Base-by-base conservation (phyloP, 2,329 filamentous ascomycete species). In the Ophiocordyceps camponoti-leonardi region DNA sequence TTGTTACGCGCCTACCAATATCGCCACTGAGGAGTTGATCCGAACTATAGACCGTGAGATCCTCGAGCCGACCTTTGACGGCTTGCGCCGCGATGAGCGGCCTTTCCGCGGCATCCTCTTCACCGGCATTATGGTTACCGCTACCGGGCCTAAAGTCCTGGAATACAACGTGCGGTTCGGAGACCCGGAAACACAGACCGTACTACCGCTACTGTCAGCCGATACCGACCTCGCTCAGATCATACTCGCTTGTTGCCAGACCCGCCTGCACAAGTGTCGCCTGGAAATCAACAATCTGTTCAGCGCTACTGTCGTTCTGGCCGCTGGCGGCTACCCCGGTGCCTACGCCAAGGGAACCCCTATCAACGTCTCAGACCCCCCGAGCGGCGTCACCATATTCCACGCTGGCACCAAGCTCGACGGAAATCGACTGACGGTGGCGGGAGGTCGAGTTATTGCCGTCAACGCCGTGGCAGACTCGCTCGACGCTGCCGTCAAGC, bases 111-210 rank as follows among this genome's bases (percentile, higher is more conserved):
- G 86, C 48, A 77, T 86, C 43, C 71, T 93, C 18, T 92, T 92
- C 63, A 92, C 85, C 1, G 92, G 88, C n/a, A 68, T 94, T 39
- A 95, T 95, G 86, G 83, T 95, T 67, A 92, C 86, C 22, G 76
- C 78, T 53, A 63, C 71, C 42, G 88, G 88, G 0, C 80, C 87
- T 41, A 87, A 85, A 62, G 81, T 86, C 10, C 72, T 94, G 45
- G 87, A 94, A 64, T 95, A 94, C 69, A 94, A 94, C 55, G 86
- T 94, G 44, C 79, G 88, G 47, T 93, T 93, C 57, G 88, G 88
- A 43, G 87, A 94, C 58, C 88, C 88, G 2, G 88, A 94, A 64
- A 92, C 86, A 0, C 86, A 94, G 66, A 92, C 83, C 3, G 72
- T 94, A 19, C 69, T 95, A 12, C 80, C 85, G 11, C 70, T 95